phyloP scores from a whole-genome alignment of 2,329 filamentous ascomycete genomes.

The Talaromyces atroroseus region DNA sequence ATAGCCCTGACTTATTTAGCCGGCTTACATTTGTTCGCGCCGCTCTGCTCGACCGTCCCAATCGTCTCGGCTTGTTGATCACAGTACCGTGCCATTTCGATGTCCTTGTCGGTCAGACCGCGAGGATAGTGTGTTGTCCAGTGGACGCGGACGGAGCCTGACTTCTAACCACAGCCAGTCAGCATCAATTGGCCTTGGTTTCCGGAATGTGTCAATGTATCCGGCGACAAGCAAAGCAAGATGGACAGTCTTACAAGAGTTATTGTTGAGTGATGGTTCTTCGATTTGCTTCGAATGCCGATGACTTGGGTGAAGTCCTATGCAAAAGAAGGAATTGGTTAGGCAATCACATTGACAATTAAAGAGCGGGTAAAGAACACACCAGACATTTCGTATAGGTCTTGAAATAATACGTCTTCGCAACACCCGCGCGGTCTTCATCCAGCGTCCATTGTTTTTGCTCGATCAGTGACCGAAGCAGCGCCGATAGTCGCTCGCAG shows the following conservation, averaged over 20 bases:
- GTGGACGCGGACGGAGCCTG: conserved; percentile 34
- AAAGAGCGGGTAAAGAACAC: conserved; percentile 10
- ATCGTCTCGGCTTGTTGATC: conserved; percentile 31
- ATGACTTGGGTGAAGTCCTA: conserved; percentile 35
- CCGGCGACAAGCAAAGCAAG: neutral
- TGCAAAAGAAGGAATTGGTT: neutral
- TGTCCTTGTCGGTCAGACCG: conserved; percentile 35
- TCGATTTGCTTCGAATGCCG: conserved; percentile 31
- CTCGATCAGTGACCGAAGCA: conserved; percentile 22
- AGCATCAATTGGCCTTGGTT: neutral
- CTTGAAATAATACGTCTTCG: conserved; percentile 36
- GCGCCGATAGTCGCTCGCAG: conserved; percentile 20
- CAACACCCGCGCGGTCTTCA: conserved; percentile 27
- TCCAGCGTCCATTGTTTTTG: conserved; percentile 30
- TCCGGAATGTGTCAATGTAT: neutral
- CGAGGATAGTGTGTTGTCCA: conserved; percentile 38
- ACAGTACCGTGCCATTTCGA: conserved; percentile 32
- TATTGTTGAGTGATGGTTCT: conserved; percentile 37
- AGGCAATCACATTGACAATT: neutral
- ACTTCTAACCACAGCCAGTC: conserved; percentile 8
- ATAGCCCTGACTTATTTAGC: neutral
- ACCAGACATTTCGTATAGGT: conserved; percentile 37
- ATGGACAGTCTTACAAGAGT: conserved; percentile 27
- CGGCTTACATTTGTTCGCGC: conserved; percentile 10
- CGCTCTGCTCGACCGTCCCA: conserved; percentile 23